Conservation (phyloP, 2,329 filamentous ascomycete genomes). For the Fusarium subglutinans region DNA sequence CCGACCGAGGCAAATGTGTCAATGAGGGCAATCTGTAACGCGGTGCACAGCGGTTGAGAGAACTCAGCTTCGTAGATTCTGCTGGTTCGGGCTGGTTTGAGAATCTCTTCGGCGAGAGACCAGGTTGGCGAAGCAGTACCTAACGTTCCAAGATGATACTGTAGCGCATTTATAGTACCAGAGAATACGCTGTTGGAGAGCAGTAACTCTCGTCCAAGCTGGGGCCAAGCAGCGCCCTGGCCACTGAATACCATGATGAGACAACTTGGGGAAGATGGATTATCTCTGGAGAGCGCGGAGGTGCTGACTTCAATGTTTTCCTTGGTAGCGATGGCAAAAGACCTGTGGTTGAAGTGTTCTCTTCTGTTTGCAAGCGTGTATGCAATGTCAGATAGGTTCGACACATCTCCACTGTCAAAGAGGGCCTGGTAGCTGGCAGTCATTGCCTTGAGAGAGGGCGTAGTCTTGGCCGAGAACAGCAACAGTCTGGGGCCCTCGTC, state of each 20-base stretch:
- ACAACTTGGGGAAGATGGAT: neutral
- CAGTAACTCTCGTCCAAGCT: slow-evolving; percentile 13
- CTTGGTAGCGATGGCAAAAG: neutral
- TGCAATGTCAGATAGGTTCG: neutral
- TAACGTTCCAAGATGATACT: neutral
- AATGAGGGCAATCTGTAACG: slow-evolving; percentile 55
- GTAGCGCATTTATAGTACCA: slow-evolving; percentile 14
- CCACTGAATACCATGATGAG: neutral
- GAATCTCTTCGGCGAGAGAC: neutral
- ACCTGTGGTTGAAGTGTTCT: neutral
- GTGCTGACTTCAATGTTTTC: neutral
- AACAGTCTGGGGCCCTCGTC: neutral
- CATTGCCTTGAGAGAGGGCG: neutral
- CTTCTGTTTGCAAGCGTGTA: neutral
- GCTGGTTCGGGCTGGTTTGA: neutral
- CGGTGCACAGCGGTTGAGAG: slow-evolving; percentile 54
- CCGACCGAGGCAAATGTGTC: slow-evolving; percentile 49
- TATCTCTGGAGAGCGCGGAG: neutral
- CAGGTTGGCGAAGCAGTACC: neutral
- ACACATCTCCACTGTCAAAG: neutral
- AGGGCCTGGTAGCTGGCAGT: neutral
- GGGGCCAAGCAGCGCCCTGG: neutral
- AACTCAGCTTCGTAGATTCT: slow-evolving; percentile 8
- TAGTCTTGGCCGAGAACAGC: neutral
- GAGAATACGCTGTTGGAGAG: neutral